A percentile compares a stretch with the other conserved stretches of the same genome.
Evolutionary conservation across 192 early-diverging fungal genomes (phyloP).

Genomic region (Geranomyces variabilis): DNA sequence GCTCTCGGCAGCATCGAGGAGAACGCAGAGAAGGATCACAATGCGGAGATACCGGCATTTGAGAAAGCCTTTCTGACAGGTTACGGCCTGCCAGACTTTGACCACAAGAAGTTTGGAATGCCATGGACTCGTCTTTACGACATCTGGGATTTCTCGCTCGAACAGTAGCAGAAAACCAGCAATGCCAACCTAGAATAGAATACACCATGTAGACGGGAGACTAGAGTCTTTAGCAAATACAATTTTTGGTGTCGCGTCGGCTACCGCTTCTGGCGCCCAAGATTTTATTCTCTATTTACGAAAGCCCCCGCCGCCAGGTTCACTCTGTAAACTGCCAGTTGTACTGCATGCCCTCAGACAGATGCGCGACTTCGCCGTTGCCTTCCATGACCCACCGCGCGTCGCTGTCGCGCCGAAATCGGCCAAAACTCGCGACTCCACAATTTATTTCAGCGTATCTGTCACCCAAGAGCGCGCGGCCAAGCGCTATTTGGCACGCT

Average conservation of each 20-base stretch:
- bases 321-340: slow-evolving; percentile 30
- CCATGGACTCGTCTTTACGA: not conserved
- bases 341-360: slow-evolving; percentile 20
- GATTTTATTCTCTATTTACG: too few species aligned
- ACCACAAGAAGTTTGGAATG: not conserved
- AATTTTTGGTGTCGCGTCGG: too few species aligned
- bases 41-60: not conserved
- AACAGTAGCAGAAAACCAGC: not conserved
- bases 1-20: not conserved
- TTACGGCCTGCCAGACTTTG: not conserved
- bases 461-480: slow-evolving; percentile 19
- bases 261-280: too few species aligned
- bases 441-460: slow-evolving; percentile 3
- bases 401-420: not conserved
- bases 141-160: not conserved
- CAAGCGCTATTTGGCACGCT: slow-evolving; percentile 23
- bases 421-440: slow-evolving; percentile 29
- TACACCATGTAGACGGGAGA: too few species aligned
- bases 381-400: slow-evolving; percentile 19
- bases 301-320: too few species aligned
- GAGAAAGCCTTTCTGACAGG: not conserved
- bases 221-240: too few species aligned
- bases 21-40: not conserved
- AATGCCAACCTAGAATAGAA: not conserved
- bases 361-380: slow-evolving; percentile 19